These are phyloP conservation scores for Pseudonitzschia multiseries DNA, from an alignment of 108 stramenopile genomes.

Conservation along the genomic window DNA sequence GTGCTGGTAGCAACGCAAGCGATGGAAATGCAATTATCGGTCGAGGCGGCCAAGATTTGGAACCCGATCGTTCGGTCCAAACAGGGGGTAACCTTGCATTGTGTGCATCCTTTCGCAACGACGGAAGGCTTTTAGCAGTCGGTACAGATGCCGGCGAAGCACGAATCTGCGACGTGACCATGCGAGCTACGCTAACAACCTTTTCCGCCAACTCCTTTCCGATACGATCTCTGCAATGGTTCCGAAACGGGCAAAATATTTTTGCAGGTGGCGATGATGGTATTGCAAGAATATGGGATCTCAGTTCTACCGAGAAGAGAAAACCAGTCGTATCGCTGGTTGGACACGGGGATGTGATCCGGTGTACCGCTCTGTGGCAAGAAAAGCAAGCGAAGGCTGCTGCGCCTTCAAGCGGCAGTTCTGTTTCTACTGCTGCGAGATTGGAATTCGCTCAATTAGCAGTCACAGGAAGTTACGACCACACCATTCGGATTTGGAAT, in stretches of 20 bases:
- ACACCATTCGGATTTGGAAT: constrained; percentile 85
- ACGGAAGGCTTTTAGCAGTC: constrained; percentile 74
- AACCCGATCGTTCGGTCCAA: constrained; percentile 65
- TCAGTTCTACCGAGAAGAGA: constrained; percentile 33
- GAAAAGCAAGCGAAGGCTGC: constrained; percentile 1
- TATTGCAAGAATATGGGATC: constrained; percentile 63
- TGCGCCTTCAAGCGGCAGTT: background rate
- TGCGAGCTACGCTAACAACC: constrained; percentile 67
- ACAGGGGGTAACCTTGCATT: constrained; percentile 70
- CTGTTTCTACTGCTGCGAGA: background rate
- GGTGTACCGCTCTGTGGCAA: constrained; percentile 38
- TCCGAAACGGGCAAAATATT: constrained; percentile 70
- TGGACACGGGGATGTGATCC: constrained; percentile 84
- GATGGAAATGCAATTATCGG: constrained; percentile 12
- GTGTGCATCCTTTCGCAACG: constrained; percentile 59
- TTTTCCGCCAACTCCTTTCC: constrained; percentile 52
- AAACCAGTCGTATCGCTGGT: constrained; percentile 44
- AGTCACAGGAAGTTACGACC: constrained; percentile 84
- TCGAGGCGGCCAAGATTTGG: constrained; percentile 19
- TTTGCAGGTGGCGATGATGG: constrained; percentile 72
- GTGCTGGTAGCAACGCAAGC: background rate
- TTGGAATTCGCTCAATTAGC: constrained; percentile 43
- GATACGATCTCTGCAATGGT: constrained; percentile 61
- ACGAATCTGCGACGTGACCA: constrained; percentile 67
- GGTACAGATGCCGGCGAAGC: constrained; percentile 70